A percentile compares a stretch with the other conserved stretches of the same genome.
Conservation (phyloP, 169 alveolate species). For the Eimeria maxima region DNA sequence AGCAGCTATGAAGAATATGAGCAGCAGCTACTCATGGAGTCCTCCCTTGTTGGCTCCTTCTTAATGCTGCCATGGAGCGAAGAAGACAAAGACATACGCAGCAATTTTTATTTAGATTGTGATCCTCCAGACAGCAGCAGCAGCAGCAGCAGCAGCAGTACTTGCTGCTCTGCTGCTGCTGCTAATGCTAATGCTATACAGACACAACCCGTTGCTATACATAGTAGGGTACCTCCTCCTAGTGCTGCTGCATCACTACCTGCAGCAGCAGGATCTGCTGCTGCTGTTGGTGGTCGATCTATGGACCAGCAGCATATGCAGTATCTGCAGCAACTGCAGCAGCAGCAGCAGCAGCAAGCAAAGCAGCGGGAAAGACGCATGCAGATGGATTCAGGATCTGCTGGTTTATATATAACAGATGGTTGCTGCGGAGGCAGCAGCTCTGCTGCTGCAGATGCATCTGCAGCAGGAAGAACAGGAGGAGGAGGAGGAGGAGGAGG, state of each 20-base stretch:
- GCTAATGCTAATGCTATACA: not conserved
- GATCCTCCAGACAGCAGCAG: slow-evolving; percentile 62
- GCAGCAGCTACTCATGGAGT: slow-evolving; percentile 85
- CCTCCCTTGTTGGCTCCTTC: slow-evolving; percentile 86
- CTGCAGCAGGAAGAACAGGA: not conserved
- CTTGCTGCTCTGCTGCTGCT: slow-evolving; percentile 8
- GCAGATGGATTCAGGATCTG: not conserved
- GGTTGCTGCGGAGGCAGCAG: slow-evolving; percentile 28
- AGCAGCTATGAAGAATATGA: slow-evolving; percentile 19
- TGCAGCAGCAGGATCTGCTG: slow-evolving; percentile 21
- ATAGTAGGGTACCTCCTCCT: slow-evolving; percentile 70
- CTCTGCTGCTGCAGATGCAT: not conserved
- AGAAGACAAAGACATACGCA: slow-evolving; percentile 84
- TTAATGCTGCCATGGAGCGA: slow-evolving; percentile 88
- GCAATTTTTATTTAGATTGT: slow-evolving; percentile 83
- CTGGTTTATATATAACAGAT: not conserved
- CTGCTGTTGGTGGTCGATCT: not conserved
- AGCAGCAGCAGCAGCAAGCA: not conserved
- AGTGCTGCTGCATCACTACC: not conserved
- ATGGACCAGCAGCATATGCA: not conserved
- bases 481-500: not conserved
- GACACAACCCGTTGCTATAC: slow-evolving; percentile 57
- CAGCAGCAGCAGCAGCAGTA: slow-evolving; percentile 12
- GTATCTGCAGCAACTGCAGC: slow-evolving; percentile 14
- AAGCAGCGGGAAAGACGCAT: not conserved